These are phyloP conservation scores for Aegilops tauschii DNA, from an alignment of 176 grass and related monocot species.

Conservation along the genomic window DNA sequence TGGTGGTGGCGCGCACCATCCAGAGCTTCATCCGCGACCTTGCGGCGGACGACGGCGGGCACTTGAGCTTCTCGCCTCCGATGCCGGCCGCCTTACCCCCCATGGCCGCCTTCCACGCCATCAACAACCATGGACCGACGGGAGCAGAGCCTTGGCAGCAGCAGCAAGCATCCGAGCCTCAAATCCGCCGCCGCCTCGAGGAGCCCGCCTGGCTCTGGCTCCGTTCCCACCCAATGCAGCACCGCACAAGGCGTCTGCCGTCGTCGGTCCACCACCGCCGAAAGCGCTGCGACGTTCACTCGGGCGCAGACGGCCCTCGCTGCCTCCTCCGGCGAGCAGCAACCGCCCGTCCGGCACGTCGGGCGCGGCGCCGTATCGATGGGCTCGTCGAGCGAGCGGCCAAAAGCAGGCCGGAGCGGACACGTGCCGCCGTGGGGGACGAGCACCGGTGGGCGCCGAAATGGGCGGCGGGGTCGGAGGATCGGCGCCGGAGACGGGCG, in stretches of 20 bases:
- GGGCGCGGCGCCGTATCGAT: neutral
- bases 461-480: neutral
- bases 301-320: neutral
- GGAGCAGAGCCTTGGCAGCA: neutral
- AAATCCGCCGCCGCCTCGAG: conserved; percentile 3
- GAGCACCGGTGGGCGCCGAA: neutral
- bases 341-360: neutral
- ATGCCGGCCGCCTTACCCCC: conserved; percentile 27
- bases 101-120: conserved; percentile 42
- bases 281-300: neutral
- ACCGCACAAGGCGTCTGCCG: neutral
- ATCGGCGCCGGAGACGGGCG: conserved; percentile 10
- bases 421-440: neutral
- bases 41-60: conserved; percentile 23
- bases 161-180: neutral
- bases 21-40: conserved; percentile 75
- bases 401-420: neutral
- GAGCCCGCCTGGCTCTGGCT: neutral
- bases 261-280: neutral
- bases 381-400: neutral
- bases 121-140: conserved; percentile 41
- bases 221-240: conserved; percentile 31
- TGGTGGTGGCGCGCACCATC: conserved; percentile 57
- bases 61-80: conserved; percentile 46
- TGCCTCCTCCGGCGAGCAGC: neutral